phyloP scores from a whole-genome alignment of 1,139 yeast species.

The Diutina scorzettiae region DNA sequence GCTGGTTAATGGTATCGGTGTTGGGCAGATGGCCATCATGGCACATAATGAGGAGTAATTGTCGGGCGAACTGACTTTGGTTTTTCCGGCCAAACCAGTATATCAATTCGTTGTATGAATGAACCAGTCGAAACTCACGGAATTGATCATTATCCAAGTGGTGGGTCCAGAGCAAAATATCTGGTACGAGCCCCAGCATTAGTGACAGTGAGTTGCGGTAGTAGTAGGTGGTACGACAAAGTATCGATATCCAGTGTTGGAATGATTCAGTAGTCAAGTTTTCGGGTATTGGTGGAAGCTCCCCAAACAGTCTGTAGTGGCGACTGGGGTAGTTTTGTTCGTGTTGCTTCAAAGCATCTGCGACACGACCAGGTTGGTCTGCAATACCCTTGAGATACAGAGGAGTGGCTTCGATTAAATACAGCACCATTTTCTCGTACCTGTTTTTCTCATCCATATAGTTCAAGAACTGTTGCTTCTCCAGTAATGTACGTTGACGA shows the following conservation, averaged over 20 bases:
- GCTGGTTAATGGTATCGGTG: conserved; percentile 28
- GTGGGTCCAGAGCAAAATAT: conserved; percentile 29
- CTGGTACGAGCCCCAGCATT: conserved; percentile 25
- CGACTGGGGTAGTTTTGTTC: conserved; percentile 8
- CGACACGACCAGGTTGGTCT: conserved; percentile 8
- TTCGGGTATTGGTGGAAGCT: conserved; percentile 24
- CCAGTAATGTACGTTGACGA: conserved; percentile 11
- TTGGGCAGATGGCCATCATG: conserved; percentile 32
- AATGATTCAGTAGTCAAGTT: conserved; percentile 21
- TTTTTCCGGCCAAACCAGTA: conserved; percentile 31
- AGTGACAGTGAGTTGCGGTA: conserved; percentile 27
- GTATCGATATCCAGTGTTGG: conserved; percentile 23
- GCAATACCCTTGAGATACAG: conserved; percentile 14
- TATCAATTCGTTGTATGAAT: conserved; percentile 30
- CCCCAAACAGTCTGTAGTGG: conserved; percentile 15
- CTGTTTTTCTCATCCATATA: conserved; percentile 18
- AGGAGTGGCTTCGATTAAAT: conserved; percentile 25
- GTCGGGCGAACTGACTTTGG: conserved; percentile 24
- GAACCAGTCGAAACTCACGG: conserved; percentile 21
- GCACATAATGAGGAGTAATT: conserved; percentile 29
- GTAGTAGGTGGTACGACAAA: conserved; percentile 24
- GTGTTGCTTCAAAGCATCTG: conserved; percentile 10
- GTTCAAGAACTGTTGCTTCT: conserved; percentile 6
- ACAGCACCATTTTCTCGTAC: conserved; percentile 23
- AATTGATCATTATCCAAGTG: conserved; percentile 20